Percentiles rank a stretch among this genome's conserved stretches.
Conservation (phyloP, 768 basidiomycete genomes). For the Macrolepiota albuminosa region DNA sequence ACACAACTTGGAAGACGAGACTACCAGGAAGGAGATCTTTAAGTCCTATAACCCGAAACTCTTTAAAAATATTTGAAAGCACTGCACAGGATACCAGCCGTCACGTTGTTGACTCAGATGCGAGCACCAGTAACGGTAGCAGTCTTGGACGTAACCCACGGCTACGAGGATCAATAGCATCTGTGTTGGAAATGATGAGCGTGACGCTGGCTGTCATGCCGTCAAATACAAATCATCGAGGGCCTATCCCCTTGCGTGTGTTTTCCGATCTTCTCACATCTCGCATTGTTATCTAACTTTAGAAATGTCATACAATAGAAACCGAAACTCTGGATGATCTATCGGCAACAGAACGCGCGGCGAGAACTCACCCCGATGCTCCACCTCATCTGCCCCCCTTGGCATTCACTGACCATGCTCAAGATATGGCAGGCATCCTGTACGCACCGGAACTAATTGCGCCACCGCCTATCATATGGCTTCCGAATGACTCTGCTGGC, state of each 20-base stretch:
- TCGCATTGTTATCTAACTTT: constrained; percentile 4
- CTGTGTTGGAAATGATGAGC: constrained; percentile 84
- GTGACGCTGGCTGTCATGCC: constrained; percentile 72
- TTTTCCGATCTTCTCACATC: constrained; percentile 16
- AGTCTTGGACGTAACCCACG: constrained; percentile 39
- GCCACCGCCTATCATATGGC: constrained; percentile 76
- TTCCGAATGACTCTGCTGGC: constrained; percentile 74
- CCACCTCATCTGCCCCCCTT: constrained; percentile 68
- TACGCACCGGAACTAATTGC: constrained; percentile 82
- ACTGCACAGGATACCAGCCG: constrained; percentile 35
- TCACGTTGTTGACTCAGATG: constrained; percentile 36
- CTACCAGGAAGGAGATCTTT: constrained; percentile 46
- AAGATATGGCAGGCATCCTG: constrained; percentile 71
- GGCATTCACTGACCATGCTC: constrained; percentile 69
- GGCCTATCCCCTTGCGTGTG: constrained; percentile 67
- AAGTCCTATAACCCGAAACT: constrained; percentile 51
- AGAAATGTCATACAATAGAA: constrained; percentile 27
- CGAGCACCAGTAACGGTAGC: constrained; percentile 43
- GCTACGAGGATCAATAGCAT: constrained; percentile 69
- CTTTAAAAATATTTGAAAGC: constrained; percentile 47
- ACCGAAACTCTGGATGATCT: constrained; percentile 81
- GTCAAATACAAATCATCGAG: constrained; percentile 46
- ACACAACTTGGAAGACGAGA: constrained; percentile 45
- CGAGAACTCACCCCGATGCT: constrained; percentile 72
- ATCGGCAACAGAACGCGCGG: constrained; percentile 72